phyloP scores from a whole-genome alignment of 2,329 filamentous ascomycete genomes.

The Phyllosticta citrichinensis region DNA sequence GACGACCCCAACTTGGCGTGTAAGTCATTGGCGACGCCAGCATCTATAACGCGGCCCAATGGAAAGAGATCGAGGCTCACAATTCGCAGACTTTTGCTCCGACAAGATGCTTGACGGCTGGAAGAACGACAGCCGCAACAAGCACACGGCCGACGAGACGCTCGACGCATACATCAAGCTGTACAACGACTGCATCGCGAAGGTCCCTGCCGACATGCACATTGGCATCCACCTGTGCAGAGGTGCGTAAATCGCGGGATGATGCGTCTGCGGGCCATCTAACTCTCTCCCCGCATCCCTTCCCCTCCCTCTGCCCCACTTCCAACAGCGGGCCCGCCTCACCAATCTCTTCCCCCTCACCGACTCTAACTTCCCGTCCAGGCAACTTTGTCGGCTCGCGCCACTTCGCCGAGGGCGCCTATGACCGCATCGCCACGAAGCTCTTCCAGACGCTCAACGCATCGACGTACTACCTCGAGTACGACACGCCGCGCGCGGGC shows the following conservation, averaged over 20 bases:
- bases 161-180: conserved; percentile 63
- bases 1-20: conserved; percentile 36
- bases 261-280: background rate
- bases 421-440: conserved; percentile 31
- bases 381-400: conserved; percentile 34
- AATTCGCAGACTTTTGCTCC: conserved; percentile 21
- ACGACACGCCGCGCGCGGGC: conserved; percentile 35
- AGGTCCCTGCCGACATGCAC: conserved; percentile 57
- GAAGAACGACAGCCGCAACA: conserved; percentile 53
- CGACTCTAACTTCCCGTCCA: conserved; percentile 10
- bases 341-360: background rate
- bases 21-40: conserved; percentile 11
- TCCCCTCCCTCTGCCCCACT: background rate
- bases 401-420: conserved; percentile 34
- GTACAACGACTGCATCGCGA: conserved; percentile 59
- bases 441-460: conserved; percentile 22
- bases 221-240: conserved; percentile 63
- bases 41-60: too few relatives aligned
- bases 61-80: background rate
- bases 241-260: conserved; percentile 10
- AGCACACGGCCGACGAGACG: conserved; percentile 54
- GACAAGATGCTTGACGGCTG: conserved; percentile 23
- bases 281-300: background rate
- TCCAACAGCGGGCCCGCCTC: background rate
- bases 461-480: conserved; percentile 26